These are phyloP conservation scores for Colletotrichum tofieldiae DNA, from an alignment of 2,329 filamentous ascomycete species.

Conservation along the genomic window DNA sequence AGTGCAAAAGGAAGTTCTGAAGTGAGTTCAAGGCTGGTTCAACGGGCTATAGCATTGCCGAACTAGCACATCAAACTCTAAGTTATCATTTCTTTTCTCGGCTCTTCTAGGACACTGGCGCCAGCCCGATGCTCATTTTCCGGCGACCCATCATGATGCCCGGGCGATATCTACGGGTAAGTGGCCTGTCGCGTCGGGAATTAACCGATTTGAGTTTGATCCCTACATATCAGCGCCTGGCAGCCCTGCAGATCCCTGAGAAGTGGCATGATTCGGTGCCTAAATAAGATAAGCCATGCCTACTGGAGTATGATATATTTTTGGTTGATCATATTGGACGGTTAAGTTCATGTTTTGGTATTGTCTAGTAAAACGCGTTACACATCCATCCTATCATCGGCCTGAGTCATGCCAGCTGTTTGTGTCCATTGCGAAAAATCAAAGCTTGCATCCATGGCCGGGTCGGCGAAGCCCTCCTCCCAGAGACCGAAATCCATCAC, in stretches of 20 bases:
- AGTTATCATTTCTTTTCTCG: not conserved
- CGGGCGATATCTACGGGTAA: not conserved
- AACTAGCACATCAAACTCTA: not conserved
- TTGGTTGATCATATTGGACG: not conserved
- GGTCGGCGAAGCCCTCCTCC: conserved; percentile 57
- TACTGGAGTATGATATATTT: not conserved
- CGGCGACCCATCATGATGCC: conserved; percentile 18
- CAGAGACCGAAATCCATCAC: conserved; percentile 54
- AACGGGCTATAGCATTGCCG: not conserved
- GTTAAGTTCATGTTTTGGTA: too few relatives aligned
- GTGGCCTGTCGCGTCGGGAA: not conserved
- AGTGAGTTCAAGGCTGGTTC: not conserved
- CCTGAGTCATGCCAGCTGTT: conserved; percentile 36
- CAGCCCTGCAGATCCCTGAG: conserved; percentile 11
- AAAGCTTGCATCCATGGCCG: conserved; percentile 52
- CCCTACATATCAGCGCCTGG: conserved; percentile 4
- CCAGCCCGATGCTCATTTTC: not conserved
- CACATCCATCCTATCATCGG: conserved; percentile 39
- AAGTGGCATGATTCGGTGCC: not conserved
- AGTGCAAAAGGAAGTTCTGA: not conserved
- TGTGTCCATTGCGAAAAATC: conserved; percentile 51
- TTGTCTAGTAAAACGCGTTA: conserved; percentile 5
- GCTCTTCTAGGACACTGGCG: conserved; percentile 4
- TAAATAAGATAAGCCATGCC: conserved; percentile 17
- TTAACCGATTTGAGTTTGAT: not conserved